phyloP scores from a whole-genome alignment of 192 early-diverging fungal species.

The Coemansia sp. region DNA sequence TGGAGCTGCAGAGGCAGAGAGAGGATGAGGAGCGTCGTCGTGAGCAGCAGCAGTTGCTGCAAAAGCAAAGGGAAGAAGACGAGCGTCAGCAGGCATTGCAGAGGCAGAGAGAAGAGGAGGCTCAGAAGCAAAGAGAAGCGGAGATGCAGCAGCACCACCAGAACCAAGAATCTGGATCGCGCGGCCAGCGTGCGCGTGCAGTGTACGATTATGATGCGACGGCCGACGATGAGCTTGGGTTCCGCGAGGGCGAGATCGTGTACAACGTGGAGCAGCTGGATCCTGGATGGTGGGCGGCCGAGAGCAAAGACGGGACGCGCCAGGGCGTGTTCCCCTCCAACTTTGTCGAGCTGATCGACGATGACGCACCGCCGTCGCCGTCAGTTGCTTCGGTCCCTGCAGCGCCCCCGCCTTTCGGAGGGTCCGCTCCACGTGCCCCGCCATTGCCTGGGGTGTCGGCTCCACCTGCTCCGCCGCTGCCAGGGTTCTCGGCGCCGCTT shows the following conservation, averaged over 20 bases:
- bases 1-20: conserved; percentile 26
- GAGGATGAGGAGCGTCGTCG: conserved; percentile 12
- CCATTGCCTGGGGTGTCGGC: background rate
- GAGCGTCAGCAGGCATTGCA: conserved; percentile 24
- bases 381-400: background rate
- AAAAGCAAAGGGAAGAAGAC: conserved; percentile 30
- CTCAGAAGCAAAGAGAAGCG: conserved; percentile 23
- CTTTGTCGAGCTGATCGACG: conserved; percentile 61
- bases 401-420: background rate
- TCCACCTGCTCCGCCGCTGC: background rate
- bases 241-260: conserved; percentile 82
- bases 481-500: conserved; percentile 3
- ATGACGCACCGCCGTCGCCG: conserved; percentile 2
- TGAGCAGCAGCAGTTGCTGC: conserved; percentile 20
- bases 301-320: conserved; percentile 67
- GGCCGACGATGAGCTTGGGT: conserved; percentile 81
- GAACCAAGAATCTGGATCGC: conserved; percentile 13
- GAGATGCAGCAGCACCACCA: background rate
- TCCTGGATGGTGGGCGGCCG: conserved; percentile 93
- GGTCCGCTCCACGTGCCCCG: background rate
- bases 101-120: conserved; percentile 32
- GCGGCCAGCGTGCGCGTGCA: conserved; percentile 52
- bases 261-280: conserved; percentile 75
- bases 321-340: conserved; percentile 83
- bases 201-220: conserved; percentile 75